Conservation (phyloP, 2,329 filamentous ascomycete genomes). For the Lachnellula suecica region DNA sequence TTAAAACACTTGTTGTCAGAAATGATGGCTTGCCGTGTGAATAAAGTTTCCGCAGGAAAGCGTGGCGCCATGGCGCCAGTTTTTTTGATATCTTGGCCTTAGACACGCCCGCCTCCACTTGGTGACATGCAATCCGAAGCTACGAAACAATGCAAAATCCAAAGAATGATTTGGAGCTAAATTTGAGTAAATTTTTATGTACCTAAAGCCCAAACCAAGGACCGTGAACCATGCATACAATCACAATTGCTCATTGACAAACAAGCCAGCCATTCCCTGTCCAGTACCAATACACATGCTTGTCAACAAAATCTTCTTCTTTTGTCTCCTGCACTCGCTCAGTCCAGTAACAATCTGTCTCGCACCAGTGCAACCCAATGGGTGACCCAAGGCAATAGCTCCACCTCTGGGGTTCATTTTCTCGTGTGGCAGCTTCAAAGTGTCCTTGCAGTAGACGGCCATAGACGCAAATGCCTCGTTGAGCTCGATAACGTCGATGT, state of each 20-base stretch:
- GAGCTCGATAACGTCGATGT: conserved; percentile 87
- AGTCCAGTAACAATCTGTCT: conserved; percentile 86
- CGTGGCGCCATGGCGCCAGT: no score
- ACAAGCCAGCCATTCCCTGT: conserved; percentile 64
- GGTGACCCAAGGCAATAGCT: conserved; percentile 81
- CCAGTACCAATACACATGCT: conserved; percentile 80
- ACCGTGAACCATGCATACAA: background rate
- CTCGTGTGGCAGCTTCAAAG: conserved; percentile 65
- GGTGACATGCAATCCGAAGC: no score
- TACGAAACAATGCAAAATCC: background rate
- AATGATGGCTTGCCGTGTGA: no score
- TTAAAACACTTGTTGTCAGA: no score
- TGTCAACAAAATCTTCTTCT: conserved; percentile 85
- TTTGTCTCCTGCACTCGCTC: conserved; percentile 75
- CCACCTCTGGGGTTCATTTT: conserved; percentile 84
- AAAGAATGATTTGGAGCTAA: background rate
- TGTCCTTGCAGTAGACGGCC: conserved; percentile 88
- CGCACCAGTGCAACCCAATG: conserved; percentile 74
- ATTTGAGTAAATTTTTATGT: background rate
- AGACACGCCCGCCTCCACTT: no score
- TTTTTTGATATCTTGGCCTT: no score
- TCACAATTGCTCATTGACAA: conserved; percentile 52
- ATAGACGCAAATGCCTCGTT: conserved; percentile 99
- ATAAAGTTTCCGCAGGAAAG: no score
- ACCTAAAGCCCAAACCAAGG: background rate